Evolutionary conservation across 139 green algal genomes (phyloP), one percentile per base, ranked within the genome.

Genomic region (Deuterostichococcus epilithicus): DNA sequence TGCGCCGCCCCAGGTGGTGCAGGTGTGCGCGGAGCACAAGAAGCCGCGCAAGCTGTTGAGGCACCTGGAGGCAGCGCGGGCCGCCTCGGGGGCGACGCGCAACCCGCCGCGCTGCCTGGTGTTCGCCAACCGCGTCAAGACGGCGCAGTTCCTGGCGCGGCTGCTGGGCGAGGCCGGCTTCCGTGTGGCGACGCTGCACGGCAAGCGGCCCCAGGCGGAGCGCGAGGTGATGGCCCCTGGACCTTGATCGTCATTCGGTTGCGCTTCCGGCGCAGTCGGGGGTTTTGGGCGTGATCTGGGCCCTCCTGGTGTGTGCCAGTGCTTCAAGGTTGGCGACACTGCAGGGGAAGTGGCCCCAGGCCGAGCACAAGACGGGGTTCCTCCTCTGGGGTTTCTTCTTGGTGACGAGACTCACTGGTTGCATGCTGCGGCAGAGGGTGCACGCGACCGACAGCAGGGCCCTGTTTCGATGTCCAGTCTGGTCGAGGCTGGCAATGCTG

Each of bases 1-100:
- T n/a, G n/a, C n/a, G n/a, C 37, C 39, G 20, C 58, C 70, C 15
- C 89, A 97, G 88, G 89, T 95, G 70, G 92, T 97, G 63, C 93
- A 98, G n/a, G 94, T 98, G 44, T 98, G 94, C 77, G 94, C 94
- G 3, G 92, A 95, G 80, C 92, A 94, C 82, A 97, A 97, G 85
- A 97, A 97, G 86, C 85, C 83, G 0, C 80, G 79, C 44, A 97
- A 97, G 84, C 87, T 97, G 78, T 70, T 91, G 65, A 92, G 91
- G 79, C 89, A 97, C 82, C 82, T 97, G 38, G 78, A 78, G 28
- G 26, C n/a, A 1, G 34, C 84, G 47, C 77, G 83, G 15, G 83
- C 78, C 0, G 63, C 70, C 2, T 60, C 78, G 0, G 35, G 76
- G 25, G 83, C 80, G 1, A 33, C 72, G 45, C 81, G 93, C 60